Base-by-base conservation (phyloP, 805 yeast genomes). In the Suhomyces sp. region DNA sequence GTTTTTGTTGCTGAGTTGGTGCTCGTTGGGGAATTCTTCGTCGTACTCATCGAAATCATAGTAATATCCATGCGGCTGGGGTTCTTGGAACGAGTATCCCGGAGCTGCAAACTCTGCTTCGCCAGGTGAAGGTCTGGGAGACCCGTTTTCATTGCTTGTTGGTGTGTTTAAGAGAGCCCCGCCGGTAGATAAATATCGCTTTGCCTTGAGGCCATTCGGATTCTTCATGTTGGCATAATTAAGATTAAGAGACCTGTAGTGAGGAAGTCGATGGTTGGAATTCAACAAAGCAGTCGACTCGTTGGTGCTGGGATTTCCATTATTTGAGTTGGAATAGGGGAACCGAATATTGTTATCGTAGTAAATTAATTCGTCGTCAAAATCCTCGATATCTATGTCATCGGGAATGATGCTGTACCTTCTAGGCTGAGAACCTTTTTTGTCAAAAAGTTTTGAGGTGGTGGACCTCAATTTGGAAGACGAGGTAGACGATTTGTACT, bases 341-440 rank as follows among this genome's bases (percentile, higher is more conserved):
- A 73, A 73, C 45, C 75, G 58, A 23, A 71, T 66, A 52, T 69
- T 69, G 55, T 73, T 73, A 55, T 76, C 79, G 56, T 76, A 76
- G 57, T 76, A 76, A 31, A 76, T 76, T 51, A 76, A 60, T 48
- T 82, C 86, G 55, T 79, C 86, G 55, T 80, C 85, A 54, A 76
- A 76, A 50, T 76, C 82, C 52, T 81, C 86, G 44, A 76, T 76
- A 56, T 78, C 83, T 17, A 74, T 77, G 63, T 84, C 84, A 61
- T 84, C 87, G 0, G 87, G 87, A 2, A 84, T 80, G 19, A 87
- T 88, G 19, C 91, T 85, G 61, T 87, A 87, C 33, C 91, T 72
- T 61, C 92, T 76, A 5, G 90, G 83, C 46, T 85, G 87, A 0
- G 86, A 82, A 1, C 90, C 91, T 59, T 83, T 86, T 10, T 83